Percentiles rank a stretch among this genome's conserved stretches.
Conservation (phyloP, 1,284 basidiomycete genomes). For the Kalmanozyma brasiliensis region DNA sequence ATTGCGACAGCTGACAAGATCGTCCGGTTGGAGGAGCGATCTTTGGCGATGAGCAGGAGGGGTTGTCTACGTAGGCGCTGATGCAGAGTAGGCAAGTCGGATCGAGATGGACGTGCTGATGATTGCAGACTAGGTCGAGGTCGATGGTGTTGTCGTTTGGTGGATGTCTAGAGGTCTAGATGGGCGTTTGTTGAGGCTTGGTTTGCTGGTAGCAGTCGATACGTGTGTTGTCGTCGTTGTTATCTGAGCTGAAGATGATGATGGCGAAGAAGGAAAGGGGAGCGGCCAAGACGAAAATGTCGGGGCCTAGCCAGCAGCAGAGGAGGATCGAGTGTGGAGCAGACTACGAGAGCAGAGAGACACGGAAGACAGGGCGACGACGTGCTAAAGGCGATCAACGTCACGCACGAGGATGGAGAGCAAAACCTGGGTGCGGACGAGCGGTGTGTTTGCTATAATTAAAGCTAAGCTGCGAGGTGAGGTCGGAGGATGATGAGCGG, state of each 20-base stretch:
- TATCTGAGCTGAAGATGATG: conserved; percentile 3
- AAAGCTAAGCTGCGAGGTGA: conserved; percentile 13
- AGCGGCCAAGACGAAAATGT: neutral
- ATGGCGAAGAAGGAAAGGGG: neutral
- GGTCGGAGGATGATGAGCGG: neutral
- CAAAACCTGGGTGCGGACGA: conserved; percentile 28
- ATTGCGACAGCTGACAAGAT: conserved; percentile 14
- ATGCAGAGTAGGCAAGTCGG: neutral
- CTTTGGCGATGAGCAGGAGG: conserved; percentile 1
- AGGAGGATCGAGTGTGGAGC: too few species aligned
- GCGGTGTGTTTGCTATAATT: conserved; percentile 9
- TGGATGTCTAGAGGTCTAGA: too few species aligned
- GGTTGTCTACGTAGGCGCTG: conserved; percentile 17
- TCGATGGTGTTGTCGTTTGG: too few species aligned
- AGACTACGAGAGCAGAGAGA: too few species aligned
- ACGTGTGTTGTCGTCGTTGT: neutral
- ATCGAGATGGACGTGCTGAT: conserved; percentile 1
- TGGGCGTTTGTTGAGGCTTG: conserved; percentile 3
- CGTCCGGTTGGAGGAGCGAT: neutral
- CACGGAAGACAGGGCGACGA: neutral
- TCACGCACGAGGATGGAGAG: conserved; percentile 11
- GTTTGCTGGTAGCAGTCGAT: neutral
- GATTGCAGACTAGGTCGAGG: too few species aligned
- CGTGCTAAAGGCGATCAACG: neutral
- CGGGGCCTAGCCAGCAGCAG: neutral